Base-by-base conservation (phyloP, 1,139 yeast species). In the Spathaspora sp. region DNA sequence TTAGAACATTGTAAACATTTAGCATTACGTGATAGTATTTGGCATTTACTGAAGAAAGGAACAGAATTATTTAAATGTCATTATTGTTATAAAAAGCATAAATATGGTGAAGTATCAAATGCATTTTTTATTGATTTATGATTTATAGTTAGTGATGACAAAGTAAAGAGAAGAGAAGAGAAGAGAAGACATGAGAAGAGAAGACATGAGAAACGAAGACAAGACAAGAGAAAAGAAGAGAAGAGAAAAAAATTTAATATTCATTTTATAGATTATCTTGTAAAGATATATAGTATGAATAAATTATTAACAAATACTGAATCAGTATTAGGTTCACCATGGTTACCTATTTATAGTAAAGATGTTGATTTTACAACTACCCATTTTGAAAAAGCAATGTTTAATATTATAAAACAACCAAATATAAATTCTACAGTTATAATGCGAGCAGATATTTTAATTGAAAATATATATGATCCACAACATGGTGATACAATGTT, bases 361-460 rank as follows among this genome's bases (percentile, higher is more conserved):
- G 60, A 61, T 1, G 83, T 73, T 2, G 76, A 70, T 4, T 80
- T 80, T 51, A 63, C 61, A n/a, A 57, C 66, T 10, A 58, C 54
- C 5, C 87, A 89, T 66, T 90, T 84, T 59, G 83, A 82, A 48
- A 67, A 71, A 9, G 97, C 97, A 4, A 86, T 89, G 93, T 64
- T 80, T 40, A 88, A 90, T 63, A 74, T 91, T 51, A 86, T 91
- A 46, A 76, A 78, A 50, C 90, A 89, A 52, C 98, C 98, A 11
- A 89, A 91, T 62, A 86, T 91, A 64, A 91, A 91, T 64, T 91
- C 97, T 7, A 87, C 97, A 0, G 95, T 89, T 26, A 86, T 91
- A 36, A 72, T 91, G 70, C 72, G 98, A 56, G 96, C 97, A 0
- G 98, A 91, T 64, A 82, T 91, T 24, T 65, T 90, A 41, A 70